Conservation (phyloP, 1,284 basidiomycete species). For the Ceratobasidium papillatum region DNA sequence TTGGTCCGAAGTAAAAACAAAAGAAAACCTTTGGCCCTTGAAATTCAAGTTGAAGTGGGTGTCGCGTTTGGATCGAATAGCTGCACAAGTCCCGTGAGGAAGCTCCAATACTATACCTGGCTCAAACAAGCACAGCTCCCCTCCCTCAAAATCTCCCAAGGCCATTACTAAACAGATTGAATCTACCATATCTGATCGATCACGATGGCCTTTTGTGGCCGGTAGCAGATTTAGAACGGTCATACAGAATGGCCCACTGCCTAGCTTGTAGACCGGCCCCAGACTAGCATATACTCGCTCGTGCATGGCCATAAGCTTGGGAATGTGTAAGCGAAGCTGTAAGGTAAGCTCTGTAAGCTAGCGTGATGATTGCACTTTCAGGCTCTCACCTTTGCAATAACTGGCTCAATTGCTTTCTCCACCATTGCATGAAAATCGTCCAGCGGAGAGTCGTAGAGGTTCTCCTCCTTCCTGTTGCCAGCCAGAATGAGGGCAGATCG, state of each 20-base stretch:
- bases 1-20: slow-evolving; percentile 2
- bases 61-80: not conserved
- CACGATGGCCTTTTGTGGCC: not conserved
- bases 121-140: not conserved
- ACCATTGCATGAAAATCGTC: not conserved
- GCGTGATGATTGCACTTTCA: too few relatives aligned
- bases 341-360: not conserved
- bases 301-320: not conserved
- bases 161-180: slow-evolving; percentile 7
- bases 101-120: not conserved
- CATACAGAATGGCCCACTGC: slow-evolving; percentile 8
- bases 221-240: not conserved
- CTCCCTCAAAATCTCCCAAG: not conserved
- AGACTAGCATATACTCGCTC: not conserved
- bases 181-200: not conserved
- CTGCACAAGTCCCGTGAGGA: not conserved
- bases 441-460: not conserved
- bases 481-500: not conserved
- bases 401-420: not conserved
- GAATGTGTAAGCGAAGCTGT: not conserved
- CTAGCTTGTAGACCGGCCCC: not conserved
- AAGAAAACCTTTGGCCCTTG: not conserved
- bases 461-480: not conserved
- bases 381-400: not conserved
- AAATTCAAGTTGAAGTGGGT: slow-evolving; percentile 13